These are phyloP conservation scores for Pseudozyma hubeiensis DNA, from an alignment of 1,284 basidiomycete species.

Conservation along the genomic window DNA sequence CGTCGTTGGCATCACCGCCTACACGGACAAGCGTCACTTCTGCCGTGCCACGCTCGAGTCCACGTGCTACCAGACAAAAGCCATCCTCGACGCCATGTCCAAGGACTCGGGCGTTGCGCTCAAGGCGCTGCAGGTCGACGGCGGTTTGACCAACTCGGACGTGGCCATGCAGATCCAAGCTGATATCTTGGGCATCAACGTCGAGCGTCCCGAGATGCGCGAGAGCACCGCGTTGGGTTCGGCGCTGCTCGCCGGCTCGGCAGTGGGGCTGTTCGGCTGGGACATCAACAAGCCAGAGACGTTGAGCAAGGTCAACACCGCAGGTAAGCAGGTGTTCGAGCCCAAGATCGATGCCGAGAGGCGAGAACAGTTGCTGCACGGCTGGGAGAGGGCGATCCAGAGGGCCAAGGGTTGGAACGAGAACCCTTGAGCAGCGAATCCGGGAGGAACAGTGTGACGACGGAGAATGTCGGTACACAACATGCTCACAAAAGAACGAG, in stretches of 20 bases:
- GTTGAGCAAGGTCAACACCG: constrained; percentile 87
- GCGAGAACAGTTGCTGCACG: constrained; percentile 50
- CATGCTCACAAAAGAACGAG: too few species aligned
- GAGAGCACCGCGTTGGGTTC: constrained; percentile 98
- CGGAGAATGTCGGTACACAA: too few species aligned
- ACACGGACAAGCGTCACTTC: constrained; percentile 92
- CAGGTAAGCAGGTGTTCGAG: constrained; percentile 79
- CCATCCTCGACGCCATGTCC: constrained; percentile 93
- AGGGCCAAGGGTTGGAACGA: constrained; percentile 60
- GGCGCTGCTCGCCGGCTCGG: constrained; percentile 91
- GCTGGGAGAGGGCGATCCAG: constrained; percentile 63
- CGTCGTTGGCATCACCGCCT: constrained; percentile 83
- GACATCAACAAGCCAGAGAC: constrained; percentile 86
- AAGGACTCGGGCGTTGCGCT: constrained; percentile 80
- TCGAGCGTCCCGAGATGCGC: constrained; percentile 93
- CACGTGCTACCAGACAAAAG: constrained; percentile 82
- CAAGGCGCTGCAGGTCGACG: constrained; percentile 89
- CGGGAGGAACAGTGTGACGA: neutral
- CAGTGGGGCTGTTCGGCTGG: constrained; percentile 93
- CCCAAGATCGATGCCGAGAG: constrained; percentile 75
- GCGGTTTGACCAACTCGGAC: constrained; percentile 72
- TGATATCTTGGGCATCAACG: constrained; percentile 89
- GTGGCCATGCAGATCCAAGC: constrained; percentile 91
- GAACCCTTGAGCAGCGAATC: constrained; percentile 26
- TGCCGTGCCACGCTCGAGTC: constrained; percentile 89